A percentile compares a stretch with the other conserved stretches of the same genome.
Evolutionary conservation across 768 basidiomycete genomes (phyloP).

Genomic region (Chalciporus chontae): DNA sequence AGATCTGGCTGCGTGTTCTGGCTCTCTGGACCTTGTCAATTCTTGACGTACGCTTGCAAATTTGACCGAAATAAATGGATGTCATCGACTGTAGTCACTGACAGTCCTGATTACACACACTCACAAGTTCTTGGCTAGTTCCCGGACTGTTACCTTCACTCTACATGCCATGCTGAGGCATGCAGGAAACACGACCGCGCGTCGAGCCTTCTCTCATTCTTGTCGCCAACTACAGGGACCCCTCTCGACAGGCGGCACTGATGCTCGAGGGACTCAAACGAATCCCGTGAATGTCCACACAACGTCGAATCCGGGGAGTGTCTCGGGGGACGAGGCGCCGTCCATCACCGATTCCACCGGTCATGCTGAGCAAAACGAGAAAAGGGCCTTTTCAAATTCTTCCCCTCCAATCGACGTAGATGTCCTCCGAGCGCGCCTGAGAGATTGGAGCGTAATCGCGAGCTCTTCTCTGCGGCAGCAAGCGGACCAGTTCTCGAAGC

Average conservation of each 20-base stretch:
- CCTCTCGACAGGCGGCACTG: constrained; percentile 6
- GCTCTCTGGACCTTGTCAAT: neutral
- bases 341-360: neutral
- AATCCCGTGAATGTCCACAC: constrained; percentile 1
- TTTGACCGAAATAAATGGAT: neutral
- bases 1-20: neutral
- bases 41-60: neutral
- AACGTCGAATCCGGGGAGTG: constrained; percentile 3
- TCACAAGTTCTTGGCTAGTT: neutral
- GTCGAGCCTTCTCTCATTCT: constrained; percentile 14
- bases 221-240: constrained; percentile 1
- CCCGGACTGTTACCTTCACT: neutral
- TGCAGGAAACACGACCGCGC: constrained; percentile 3
- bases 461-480: constrained; percentile 40
- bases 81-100: neutral
- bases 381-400: neutral
- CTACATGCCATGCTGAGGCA: constrained; percentile 14
- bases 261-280: constrained; percentile 1
- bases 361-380: constrained; percentile 1
- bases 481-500: constrained; percentile 55
- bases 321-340: constrained; percentile 1
- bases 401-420: constrained; percentile 19
- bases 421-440: constrained; percentile 35
- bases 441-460: constrained; percentile 44
- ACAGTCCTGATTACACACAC: neutral